Evolutionary conservation across 164 flowering plant species (phyloP), one percentile per base, ranked within the genome.

Genomic region (Macadamia tetraphylla): DNA sequence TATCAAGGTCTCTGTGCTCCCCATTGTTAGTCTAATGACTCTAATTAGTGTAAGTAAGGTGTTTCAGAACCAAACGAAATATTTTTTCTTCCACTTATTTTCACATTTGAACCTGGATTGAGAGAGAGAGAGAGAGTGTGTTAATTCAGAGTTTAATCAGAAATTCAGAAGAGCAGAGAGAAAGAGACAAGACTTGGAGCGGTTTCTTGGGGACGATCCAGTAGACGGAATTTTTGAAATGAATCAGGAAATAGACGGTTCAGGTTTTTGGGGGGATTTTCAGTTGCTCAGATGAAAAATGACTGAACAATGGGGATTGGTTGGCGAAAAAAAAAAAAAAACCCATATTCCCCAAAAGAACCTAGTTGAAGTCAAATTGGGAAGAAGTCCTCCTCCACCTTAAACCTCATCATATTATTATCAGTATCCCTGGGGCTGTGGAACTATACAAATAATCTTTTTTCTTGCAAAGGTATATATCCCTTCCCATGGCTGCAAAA

Each of bases 171-270:
- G 51, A 46, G 13, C 71, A 62, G 52, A 63, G 63, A 71, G 87
- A 85, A 80, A 81, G 82, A 73, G 92, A 86, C 92, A 46, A 80
- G 83, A 81, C 86, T 77, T 60, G 58, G 8, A 73, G 80, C 76
- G 78, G 80, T 69, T 71, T 75, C 83, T 85, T 67, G 87, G 84
- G 84, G 77, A 65, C 80, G 83, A 78, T 69, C 85, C 82, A 46
- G 59, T 23, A 3, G 65, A 65, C 12, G 71, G 66, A 55, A 71
- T 65, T 58, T 17, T 14, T 29, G 59, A 49, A n/a, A 48, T 72
- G 76, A 82, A 82, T 63, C 65, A 64, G 67, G 68, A 53, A 81
- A 85, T 77, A 59, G 82, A 85, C 88, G 64, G 77, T 73, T 85
- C 90, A 82, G 81, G 82, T 80, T 88, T 83, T 69, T 35, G 3